A percentile compares a stretch with the other conserved stretches of the same genome.
phyloP scores from a whole-genome alignment of 768 basidiomycete species.

The Collybia sordida region DNA sequence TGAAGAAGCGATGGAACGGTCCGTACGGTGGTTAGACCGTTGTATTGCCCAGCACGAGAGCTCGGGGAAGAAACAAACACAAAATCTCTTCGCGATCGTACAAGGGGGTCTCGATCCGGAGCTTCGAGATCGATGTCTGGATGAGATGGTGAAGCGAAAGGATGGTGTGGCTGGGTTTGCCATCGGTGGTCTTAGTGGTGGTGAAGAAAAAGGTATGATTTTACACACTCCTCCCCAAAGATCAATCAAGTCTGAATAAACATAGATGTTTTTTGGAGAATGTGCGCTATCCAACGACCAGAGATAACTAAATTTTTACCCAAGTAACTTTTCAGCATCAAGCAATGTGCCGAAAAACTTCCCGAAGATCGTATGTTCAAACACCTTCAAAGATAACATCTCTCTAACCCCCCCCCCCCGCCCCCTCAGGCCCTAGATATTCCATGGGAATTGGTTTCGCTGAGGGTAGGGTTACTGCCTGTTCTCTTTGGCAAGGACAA shows the following conservation, averaged over 20 bases:
- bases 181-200: conserved; percentile 87
- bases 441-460: conserved; percentile 94
- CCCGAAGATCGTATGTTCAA: conserved; percentile 69
- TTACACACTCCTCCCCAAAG: not conserved
- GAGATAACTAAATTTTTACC: no score
- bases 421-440: conserved; percentile 72
- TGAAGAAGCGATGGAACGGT: conserved; percentile 85
- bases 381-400: not conserved
- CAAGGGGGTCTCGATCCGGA: conserved; percentile 80
- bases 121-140: conserved; percentile 74
- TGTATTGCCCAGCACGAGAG: conserved; percentile 76
- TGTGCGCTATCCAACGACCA: conserved; percentile 44
- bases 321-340: conserved; percentile 49
- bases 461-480: conserved; percentile 55
- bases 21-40: conserved; percentile 87
- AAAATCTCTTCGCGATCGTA: conserved; percentile 91
- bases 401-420: conserved; percentile 11
- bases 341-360: conserved; percentile 76
- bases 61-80: conserved; percentile 61
- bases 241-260: not conserved
- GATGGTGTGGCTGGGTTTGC: conserved; percentile 86
- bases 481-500: not conserved
- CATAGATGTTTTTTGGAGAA: conserved; percentile 79
- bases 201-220: conserved; percentile 82
- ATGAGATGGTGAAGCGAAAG: conserved; percentile 78